Conservation (phyloP, 306 rosid species). For the Vigna trinervia region DNA sequence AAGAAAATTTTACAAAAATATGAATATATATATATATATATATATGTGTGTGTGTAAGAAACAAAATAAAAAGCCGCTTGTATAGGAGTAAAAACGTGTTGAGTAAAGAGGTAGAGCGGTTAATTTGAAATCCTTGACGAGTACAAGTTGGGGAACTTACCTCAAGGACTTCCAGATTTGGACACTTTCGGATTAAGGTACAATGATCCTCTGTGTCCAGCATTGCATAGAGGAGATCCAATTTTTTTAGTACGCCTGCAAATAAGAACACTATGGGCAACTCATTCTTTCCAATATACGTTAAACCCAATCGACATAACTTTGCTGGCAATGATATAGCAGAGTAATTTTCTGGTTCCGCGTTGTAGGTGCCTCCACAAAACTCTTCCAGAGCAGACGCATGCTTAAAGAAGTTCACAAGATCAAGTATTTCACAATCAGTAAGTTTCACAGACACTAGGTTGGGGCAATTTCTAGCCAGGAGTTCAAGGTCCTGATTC, state of each 20-base stretch:
- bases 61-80: too few species aligned
- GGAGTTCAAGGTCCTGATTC: slow-evolving; percentile 75
- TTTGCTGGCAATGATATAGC: slow-evolving; percentile 65
- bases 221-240: slow-evolving; percentile 89
- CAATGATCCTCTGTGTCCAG: slow-evolving; percentile 93
- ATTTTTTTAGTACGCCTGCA: slow-evolving; percentile 63
- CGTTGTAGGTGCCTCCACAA: slow-evolving; percentile 85
- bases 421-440: slow-evolving; percentile 76
- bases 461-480: slow-evolving; percentile 83
- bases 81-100: too few species aligned
- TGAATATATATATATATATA: too few species aligned
- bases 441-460: slow-evolving; percentile 70
- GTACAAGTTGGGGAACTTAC: slow-evolving; percentile 52
- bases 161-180: slow-evolving; percentile 92
- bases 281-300: slow-evolving; percentile 80
- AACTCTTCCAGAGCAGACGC: slow-evolving; percentile 76
- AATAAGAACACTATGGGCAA: slow-evolving; percentile 70
- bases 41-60: too few species aligned
- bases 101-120: too few species aligned
- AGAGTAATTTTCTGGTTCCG: slow-evolving; percentile 60
- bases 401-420: slow-evolving; percentile 66
- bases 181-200: slow-evolving; percentile 75
- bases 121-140: slow-evolving; percentile 16
- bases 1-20: too few species aligned
- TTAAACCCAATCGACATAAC: slow-evolving; percentile 72